A percentile compares a stretch with the other conserved stretches of the same genome.
Conservation (phyloP, 2,329 filamentous ascomycete genomes). For the Venturia effusa region DNA sequence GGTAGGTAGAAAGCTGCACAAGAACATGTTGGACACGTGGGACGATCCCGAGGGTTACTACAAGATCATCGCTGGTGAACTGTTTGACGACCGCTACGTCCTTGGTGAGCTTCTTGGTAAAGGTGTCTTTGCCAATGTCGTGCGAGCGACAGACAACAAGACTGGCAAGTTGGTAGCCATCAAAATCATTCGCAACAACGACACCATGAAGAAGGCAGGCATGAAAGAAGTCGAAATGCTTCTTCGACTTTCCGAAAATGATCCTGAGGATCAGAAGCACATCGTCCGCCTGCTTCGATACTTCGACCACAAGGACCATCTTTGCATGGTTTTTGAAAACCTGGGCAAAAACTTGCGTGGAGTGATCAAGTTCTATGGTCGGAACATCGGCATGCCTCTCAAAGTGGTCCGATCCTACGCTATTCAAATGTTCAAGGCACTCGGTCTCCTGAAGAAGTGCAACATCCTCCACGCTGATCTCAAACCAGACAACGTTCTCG, state of each 20-base stretch:
- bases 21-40: constrained; percentile 81
- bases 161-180: constrained; percentile 70
- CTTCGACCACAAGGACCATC: constrained; percentile 89
- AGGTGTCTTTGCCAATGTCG: constrained; percentile 96
- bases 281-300: constrained; percentile 76
- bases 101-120: constrained; percentile 79
- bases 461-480: constrained; percentile 92
- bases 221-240: constrained; percentile 92
- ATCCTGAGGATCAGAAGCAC: constrained; percentile 83
- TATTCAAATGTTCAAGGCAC: constrained; percentile 83
- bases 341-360: constrained; percentile 87
- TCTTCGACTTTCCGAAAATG: constrained; percentile 72
- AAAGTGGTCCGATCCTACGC: constrained; percentile 80
- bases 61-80: constrained; percentile 83
- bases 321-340: constrained; percentile 96
- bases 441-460: constrained; percentile 81
- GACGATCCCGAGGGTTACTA: constrained; percentile 95
- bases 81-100: constrained; percentile 81
- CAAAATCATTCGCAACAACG: constrained; percentile 97
- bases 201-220: constrained; percentile 80
- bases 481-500: constrained; percentile 95
- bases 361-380: constrained; percentile 89
- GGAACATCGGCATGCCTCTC: constrained; percentile 85
- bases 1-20: constrained; percentile 39
- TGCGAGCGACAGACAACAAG: constrained; percentile 68